phyloP scores from a whole-genome alignment of 2,329 filamentous ascomycete genomes.

The Karstenula rhodostoma region DNA sequence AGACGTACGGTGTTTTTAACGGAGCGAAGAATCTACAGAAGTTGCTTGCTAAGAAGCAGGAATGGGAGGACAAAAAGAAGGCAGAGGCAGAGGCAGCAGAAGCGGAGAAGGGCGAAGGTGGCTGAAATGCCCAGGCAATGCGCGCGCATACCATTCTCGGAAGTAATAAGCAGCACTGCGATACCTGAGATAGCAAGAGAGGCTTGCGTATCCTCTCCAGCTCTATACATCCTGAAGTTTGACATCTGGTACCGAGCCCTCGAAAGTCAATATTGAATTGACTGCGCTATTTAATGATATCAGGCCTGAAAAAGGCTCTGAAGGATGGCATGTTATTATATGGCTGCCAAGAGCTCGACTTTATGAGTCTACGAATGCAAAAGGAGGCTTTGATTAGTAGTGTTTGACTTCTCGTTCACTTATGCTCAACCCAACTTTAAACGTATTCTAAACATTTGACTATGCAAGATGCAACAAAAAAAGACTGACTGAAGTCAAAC shows the following conservation, averaged over 20 bases:
- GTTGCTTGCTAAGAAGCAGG: constrained; percentile 76
- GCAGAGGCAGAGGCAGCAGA: constrained; percentile 61
- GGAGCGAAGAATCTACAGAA: constrained; percentile 83
- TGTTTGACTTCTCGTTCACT: too few species aligned
- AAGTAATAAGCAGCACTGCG: background rate
- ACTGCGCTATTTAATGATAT: background rate
- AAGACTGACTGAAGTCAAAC: too few species aligned
- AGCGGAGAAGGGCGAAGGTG: constrained; percentile 29
- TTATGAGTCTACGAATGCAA: too few species aligned
- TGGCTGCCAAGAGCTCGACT: background rate
- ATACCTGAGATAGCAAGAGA: background rate
- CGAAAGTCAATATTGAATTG: background rate
- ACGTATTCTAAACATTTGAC: too few species aligned
- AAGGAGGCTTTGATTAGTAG: too few species aligned
- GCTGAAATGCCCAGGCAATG: background rate
- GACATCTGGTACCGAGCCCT: too few species aligned
- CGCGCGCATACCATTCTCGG: background rate
- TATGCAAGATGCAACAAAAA: too few species aligned
- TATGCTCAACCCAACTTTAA: too few species aligned
- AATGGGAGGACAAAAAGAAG: constrained; percentile 66
- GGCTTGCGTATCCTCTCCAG: background rate
- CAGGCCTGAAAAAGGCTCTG: background rate
- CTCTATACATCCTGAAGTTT: background rate
- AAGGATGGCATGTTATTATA: background rate
- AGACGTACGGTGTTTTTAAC: constrained; percentile 91